Conservation (phyloP, 208 protist species). For the Crithidia acanthocephali region DNA sequence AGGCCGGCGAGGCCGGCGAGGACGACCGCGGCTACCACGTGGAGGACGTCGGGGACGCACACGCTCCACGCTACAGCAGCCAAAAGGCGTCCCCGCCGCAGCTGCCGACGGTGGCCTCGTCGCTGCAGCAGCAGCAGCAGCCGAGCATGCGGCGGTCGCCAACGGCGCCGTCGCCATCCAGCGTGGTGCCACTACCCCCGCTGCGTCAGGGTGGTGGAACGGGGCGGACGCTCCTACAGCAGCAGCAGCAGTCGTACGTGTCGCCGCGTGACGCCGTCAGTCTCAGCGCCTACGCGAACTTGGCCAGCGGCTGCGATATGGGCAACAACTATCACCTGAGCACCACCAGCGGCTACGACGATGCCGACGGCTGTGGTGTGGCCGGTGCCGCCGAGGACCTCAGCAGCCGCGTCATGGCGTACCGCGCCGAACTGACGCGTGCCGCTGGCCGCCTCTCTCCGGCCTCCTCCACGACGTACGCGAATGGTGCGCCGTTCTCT, state of each 20-base stretch:
- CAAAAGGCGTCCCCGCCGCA: neutral
- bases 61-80: neutral
- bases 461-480: slow-evolving; percentile 24
- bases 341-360: neutral
- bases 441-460: slow-evolving; percentile 34
- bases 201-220: slow-evolving; percentile 31
- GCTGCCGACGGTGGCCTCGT: slow-evolving; percentile 4
- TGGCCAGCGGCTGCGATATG: slow-evolving; percentile 28
- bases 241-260: slow-evolving; percentile 33
- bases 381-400: slow-evolving; percentile 19
- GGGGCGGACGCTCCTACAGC: slow-evolving; percentile 23
- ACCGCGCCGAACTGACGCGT: slow-evolving; percentile 42
- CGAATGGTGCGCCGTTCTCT: slow-evolving; percentile 33
- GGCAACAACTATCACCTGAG: slow-evolving; percentile 15
- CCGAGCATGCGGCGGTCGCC: slow-evolving; percentile 3
- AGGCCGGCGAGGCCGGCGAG: neutral
- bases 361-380: neutral
- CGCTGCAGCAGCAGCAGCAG: neutral
- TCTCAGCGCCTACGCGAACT: slow-evolving; percentile 43
- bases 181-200: slow-evolving; percentile 38
- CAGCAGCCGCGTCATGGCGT: slow-evolving; percentile 42
- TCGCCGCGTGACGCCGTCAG: slow-evolving; percentile 58
- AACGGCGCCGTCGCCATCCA: too few relatives aligned
- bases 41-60: neutral
- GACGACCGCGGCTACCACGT: neutral